Evolutionary conservation across 2,329 filamentous ascomycete species (phyloP), one percentile per base, ranked within the genome.

Genomic region (Phyllosticta citriasiana): DNA sequence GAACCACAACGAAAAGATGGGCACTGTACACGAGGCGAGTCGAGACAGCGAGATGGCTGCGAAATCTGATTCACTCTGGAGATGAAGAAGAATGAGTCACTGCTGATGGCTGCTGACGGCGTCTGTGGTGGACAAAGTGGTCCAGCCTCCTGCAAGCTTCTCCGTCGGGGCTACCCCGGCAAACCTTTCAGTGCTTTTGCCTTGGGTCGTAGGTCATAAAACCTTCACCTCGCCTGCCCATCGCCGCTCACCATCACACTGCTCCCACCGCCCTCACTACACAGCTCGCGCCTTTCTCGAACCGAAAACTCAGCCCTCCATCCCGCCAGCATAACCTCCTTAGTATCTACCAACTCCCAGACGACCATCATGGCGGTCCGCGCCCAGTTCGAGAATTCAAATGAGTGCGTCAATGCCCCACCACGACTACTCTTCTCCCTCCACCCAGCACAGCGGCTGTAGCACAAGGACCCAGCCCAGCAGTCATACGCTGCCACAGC

Each of bases 381-480:
- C 73, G 79, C 79, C 64, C 73, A 91, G 74, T 94, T 94, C 74
- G 89, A 94, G 78, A 93, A 92, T 80, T 93, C 88, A 70, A 93
- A 93, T 79, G 89, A 94, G 89, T 93, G 80, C 73, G 86, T 79
- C 26, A 33, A 19, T 63, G 61, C 64, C 60, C 64, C 60, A 58
- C 61, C 55, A 60, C 53, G 57, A 47, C 7, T 47, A 47, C 7
- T 47, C 40, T 47, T 47, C 40, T 47, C 35, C 14, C 10, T n/a
- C 40, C n/a, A 16, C 40, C 14, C 16, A 47, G 40, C 40, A 14
- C 19, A 27, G 27, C 16, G 27, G 54, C 25, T 30, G 40, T 47
- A 47, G 40, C 40, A 53, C 22, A 53, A 4, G 16, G 26, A 19
- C 22, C 22, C 19, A 53, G 22, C 26, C 52, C 4, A 47, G 40